Base-by-base conservation (phyloP, 768 basidiomycete genomes). In the Lactarius indigo region DNA sequence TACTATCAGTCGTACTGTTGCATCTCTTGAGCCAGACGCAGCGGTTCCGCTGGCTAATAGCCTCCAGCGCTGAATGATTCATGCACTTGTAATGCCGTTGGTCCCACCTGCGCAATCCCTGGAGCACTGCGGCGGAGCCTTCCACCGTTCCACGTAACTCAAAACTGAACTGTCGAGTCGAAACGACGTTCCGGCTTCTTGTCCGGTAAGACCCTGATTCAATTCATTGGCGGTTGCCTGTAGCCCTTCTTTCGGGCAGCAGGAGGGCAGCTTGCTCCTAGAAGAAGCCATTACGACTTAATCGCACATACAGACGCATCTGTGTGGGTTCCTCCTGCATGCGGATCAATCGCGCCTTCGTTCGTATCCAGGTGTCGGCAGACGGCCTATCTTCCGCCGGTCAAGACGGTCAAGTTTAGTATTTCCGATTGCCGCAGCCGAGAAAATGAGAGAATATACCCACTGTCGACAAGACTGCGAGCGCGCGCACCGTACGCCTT, bases 201-300 rank as follows among this genome's bases (percentile, higher is more conserved):
- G 4, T 13, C 50, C 50, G 6, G 33, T 10, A 65, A 26, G 54
- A 44, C 56, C 64, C 44, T 47, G 54, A 59, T 61, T 57, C 52
- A 59, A 65, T 65, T 56, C 26, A 65, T 65, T 60, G 64, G 10
- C 35, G 10, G 30, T 15, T 58, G 17, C 59, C 33, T 31, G 35
- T 58, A 28, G 20, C 56, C 44, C n/a, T 15, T 30, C 47, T 23
- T 61, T 20, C 61, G 39, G 12, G 35, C 47, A 54, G 61, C 2
- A 23, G 23, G 62, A 57, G 41, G 55, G 28, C 50, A 28, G 2
- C 23, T 54, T 54, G 20, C 39, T 41, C 50, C 55, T 12, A 50
- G 23, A 56, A 56, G 17, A 31, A 56, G 30, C 30, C 20, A 56
- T 4, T 56, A 17, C 20, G 28, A 15, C 55, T 56, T 56, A 56